Percentiles rank a stretch among this genome's conserved stretches.
Evolutionary conservation across 352 stramenopile genomes (phyloP).

Genomic region (Globisporangium ultimum): DNA sequence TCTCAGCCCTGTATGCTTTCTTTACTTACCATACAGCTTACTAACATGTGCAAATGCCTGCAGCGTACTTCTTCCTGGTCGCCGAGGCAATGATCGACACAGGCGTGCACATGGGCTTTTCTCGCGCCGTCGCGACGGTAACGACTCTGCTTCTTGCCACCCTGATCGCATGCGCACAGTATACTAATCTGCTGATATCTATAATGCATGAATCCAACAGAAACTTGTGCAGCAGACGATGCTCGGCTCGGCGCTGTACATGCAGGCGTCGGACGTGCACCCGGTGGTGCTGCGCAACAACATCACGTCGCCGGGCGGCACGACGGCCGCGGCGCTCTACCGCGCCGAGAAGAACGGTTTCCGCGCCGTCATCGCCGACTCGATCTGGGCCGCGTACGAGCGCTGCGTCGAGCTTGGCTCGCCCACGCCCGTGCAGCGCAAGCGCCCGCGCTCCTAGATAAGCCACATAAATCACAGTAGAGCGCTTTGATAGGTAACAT

Average conservation of each 20-base stretch:
- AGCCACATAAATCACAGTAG: not conserved
- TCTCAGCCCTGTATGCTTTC: not conserved
- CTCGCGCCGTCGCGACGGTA: conserved; percentile 87
- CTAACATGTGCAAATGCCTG: not conserved
- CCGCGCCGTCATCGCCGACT: conserved; percentile 90
- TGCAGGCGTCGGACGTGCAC: conserved; percentile 89
- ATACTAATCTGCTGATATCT: not conserved
- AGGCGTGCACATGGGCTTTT: conserved; percentile 95
- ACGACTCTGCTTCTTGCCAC: too few species aligned
- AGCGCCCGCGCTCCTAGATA: conserved; percentile 56
- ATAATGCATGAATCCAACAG: conserved; percentile 16
- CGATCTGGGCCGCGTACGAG: conserved; percentile 96
- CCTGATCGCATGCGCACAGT: not conserved
- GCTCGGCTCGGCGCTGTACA: conserved; percentile 91
- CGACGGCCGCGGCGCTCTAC: conserved; percentile 93
- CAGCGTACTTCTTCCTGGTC: conserved; percentile 95
- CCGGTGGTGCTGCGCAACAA: conserved; percentile 92
- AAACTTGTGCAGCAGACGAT: conserved; percentile 95
- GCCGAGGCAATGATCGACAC: conserved; percentile 96
- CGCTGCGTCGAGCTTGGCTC: conserved; percentile 92
- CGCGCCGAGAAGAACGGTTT: conserved; percentile 95
- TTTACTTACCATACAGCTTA: too few species aligned
- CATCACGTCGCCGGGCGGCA: conserved; percentile 93
- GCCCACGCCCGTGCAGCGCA: conserved; percentile 58
- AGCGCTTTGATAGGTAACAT: not conserved